These are phyloP conservation scores for Peterozyma xylosa DNA, from an alignment of 805 yeast genomes.

Conservation along the genomic window DNA sequence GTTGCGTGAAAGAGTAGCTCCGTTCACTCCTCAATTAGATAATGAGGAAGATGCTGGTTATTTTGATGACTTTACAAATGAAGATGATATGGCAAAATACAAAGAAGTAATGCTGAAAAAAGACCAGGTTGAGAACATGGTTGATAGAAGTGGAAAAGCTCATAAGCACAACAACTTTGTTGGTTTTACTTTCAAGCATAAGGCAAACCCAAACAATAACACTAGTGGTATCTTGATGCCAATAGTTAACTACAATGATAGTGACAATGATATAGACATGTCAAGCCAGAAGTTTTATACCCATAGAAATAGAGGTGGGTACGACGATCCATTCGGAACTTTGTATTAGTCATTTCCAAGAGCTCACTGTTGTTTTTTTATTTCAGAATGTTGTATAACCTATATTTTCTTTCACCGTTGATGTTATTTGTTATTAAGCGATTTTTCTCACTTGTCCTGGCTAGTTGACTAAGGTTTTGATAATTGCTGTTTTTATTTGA, in stretches of 20 bases:
- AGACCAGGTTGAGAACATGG: slow-evolving; percentile 72
- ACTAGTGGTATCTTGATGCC: slow-evolving; percentile 25
- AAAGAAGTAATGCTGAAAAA: slow-evolving; percentile 95
- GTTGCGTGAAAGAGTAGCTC: slow-evolving; percentile 71
- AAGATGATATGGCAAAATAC: slow-evolving; percentile 94
- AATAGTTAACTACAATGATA: slow-evolving; percentile 14
- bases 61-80: slow-evolving; percentile 95
- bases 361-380: too few species aligned
- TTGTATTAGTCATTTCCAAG: slow-evolving; percentile 15
- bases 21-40: slow-evolving; percentile 94
- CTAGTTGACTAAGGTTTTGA: too few species aligned
- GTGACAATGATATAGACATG: slow-evolving; percentile 1
- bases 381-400: too few species aligned
- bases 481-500: too few species aligned
- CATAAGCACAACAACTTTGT: slow-evolving; percentile 68
- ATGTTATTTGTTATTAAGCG: too few species aligned
- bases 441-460: too few species aligned
- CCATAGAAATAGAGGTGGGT: slow-evolving; percentile 12
- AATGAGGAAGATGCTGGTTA: slow-evolving; percentile 98
- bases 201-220: slow-evolving; percentile 47
- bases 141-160: slow-evolving; percentile 49
- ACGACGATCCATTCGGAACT: slow-evolving; percentile 27
- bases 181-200: slow-evolving; percentile 95
- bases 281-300: not conserved
- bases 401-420: too few species aligned